These are phyloP conservation scores for Fusarium sp. DNA, from an alignment of 2,329 filamentous ascomycete species.

Conservation along the genomic window DNA sequence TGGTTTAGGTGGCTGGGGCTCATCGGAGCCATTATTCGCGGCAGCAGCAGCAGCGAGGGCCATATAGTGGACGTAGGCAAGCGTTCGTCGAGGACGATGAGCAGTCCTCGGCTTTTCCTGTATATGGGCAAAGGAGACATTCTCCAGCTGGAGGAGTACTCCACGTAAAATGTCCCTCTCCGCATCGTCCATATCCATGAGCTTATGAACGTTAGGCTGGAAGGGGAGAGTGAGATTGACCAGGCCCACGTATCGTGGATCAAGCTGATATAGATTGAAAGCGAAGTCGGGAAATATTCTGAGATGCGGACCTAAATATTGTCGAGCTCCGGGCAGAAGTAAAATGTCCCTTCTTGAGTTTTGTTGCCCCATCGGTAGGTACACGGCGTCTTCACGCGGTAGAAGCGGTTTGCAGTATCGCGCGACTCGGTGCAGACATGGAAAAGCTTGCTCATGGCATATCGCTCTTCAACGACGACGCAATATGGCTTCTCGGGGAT, in stretches of 20 bases:
- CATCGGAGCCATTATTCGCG: rapidly evolving
- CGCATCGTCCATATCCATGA: not conserved
- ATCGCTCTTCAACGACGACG: not conserved
- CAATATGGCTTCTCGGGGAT: not conserved
- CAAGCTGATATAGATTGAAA: not conserved
- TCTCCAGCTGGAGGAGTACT: not conserved
- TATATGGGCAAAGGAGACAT: not conserved
- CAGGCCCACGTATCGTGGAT: not conserved
- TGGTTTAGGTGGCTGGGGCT: not conserved
- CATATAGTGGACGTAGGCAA: not conserved
- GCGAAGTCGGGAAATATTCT: not conserved
- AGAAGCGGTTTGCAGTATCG: not conserved
- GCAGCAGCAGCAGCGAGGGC: too few species aligned
- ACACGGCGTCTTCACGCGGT: not conserved
- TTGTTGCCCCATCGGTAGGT: not conserved
- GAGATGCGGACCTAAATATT: not conserved
- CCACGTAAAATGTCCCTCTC: not conserved
- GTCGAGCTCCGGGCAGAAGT: not conserved
- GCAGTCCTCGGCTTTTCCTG: not conserved
- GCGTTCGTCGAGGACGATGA: not conserved
- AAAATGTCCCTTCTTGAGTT: not conserved
- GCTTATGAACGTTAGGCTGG: not conserved
- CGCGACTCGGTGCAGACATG: not conserved
- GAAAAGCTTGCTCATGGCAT: not conserved
- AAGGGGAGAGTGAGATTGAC: not conserved